phyloP scores from a whole-genome alignment of 2,329 filamentous ascomycete species.

The Graphilbum sp. region DNA sequence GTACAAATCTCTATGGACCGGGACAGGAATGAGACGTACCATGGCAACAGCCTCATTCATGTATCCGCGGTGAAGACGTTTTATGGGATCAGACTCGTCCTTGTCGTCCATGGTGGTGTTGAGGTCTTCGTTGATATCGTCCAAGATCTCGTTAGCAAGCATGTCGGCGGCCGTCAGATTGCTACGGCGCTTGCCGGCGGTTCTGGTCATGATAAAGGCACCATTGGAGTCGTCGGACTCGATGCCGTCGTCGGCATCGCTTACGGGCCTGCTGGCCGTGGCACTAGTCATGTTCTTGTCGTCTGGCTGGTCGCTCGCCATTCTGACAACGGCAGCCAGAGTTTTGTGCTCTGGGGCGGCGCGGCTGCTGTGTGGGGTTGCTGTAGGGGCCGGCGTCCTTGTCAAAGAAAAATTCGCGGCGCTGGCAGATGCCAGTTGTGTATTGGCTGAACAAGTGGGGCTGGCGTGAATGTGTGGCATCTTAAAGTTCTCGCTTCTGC shows the following conservation, averaged over 20 bases:
- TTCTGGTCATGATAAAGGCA: conserved; percentile 11
- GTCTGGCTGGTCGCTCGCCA: conserved; percentile 5
- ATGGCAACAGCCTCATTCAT: conserved; percentile 79
- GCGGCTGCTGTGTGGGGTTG: not conserved
- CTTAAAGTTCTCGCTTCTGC: not conserved
- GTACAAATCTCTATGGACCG: too few species aligned
- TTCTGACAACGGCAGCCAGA: not conserved
- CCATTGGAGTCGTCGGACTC: conserved; percentile 6
- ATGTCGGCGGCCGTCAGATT: conserved; percentile 10
- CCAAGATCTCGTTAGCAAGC: conserved; percentile 10
- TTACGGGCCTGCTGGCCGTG: not conserved
- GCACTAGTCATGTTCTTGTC: not conserved
- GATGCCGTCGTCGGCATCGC: conserved; percentile 6
- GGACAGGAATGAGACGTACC: conserved; percentile 36
- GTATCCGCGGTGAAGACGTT: conserved; percentile 36
- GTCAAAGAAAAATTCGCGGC: too few species aligned
- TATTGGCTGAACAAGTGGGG: conserved; percentile 2
- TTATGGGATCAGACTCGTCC: conserved; percentile 15
- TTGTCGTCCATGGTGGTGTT: conserved; percentile 7
- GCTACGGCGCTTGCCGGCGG: conserved; percentile 10
- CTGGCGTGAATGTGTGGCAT: conserved; percentile 1
- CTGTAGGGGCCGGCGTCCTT: not conserved
- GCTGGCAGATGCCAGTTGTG: too few species aligned
- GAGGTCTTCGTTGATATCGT: conserved; percentile 15
- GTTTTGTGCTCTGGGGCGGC: too few species aligned